These are phyloP conservation scores for Tephrocybe sp. DNA, from an alignment of 768 basidiomycete genomes.

Conservation along the genomic window DNA sequence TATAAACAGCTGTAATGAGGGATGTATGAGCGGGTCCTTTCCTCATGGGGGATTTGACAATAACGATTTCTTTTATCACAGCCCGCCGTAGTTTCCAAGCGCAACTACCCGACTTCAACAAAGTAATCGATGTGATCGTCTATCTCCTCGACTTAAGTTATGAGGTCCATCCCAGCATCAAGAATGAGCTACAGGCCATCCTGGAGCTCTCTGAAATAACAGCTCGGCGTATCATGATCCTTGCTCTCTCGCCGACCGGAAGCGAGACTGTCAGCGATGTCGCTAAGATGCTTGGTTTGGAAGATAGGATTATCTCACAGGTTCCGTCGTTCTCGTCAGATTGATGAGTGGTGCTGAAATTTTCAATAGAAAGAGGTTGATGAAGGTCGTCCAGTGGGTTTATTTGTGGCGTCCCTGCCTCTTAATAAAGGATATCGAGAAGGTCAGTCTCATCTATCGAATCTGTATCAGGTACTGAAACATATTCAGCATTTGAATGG, in stretches of 20 bases:
- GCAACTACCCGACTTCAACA: neutral
- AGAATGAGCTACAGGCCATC: neutral
- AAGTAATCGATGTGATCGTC: neutral
- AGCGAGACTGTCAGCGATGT: neutral
- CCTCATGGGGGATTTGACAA: no score
- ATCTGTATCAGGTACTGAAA: neutral
- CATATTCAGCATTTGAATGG: neutral
- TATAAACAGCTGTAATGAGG: neutral
- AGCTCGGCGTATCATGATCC: neutral
- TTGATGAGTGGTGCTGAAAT: neutral
- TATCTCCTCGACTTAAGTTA: neutral
- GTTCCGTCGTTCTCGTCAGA: neutral
- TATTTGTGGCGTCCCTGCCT: neutral
- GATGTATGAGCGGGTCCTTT: neutral
- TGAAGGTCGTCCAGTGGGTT: neutral
- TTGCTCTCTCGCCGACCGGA: neutral
- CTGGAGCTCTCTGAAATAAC: neutral
- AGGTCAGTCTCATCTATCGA: neutral
- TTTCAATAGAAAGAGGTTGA: neutral
- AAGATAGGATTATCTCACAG: neutral
- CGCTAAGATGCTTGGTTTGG: neutral
- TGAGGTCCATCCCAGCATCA: neutral
- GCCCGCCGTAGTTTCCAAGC: neutral
- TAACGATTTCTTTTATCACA: neutral
- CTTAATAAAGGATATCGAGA: neutral